Conservation (phyloP, 2,329 filamentous ascomycete genomes). For the Colletotrichum sublineola region DNA sequence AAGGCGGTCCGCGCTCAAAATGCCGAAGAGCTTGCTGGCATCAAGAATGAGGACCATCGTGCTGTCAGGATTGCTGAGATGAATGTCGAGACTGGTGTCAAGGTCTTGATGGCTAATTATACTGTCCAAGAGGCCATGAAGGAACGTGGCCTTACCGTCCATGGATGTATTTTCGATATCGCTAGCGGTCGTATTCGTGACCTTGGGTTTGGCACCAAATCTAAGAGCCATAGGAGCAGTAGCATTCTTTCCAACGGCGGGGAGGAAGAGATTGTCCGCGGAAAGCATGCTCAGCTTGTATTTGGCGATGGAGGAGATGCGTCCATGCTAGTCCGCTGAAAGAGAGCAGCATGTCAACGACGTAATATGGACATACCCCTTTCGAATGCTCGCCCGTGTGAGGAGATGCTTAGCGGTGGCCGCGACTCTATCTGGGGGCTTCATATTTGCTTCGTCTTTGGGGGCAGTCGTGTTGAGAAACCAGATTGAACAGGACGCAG, state of each 20-base stretch:
- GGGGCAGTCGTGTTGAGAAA: neutral
- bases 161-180: conserved; percentile 82
- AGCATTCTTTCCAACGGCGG: conserved; percentile 22
- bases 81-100: conserved; percentile 79
- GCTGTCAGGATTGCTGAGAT: conserved; percentile 77
- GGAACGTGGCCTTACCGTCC: conserved; percentile 79
- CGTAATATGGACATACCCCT: neutral
- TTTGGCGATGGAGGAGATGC: conserved; percentile 57
- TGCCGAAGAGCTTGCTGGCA: conserved; percentile 66
- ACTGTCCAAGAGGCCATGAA: conserved; percentile 77
- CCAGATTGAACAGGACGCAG: neutral
- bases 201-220: conserved; percentile 59
- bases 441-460: neutral
- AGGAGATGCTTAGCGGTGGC: neutral
- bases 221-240: conserved; percentile 29
- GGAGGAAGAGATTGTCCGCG: conserved; percentile 56
- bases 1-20: conserved; percentile 60
- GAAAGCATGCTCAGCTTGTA: conserved; percentile 65
- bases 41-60: conserved; percentile 67
- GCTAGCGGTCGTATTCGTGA: conserved; percentile 62
- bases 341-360: neutral
- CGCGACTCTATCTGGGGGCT: neutral
- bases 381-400: neutral
- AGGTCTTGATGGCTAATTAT: conserved; percentile 76
- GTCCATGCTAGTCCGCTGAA: conserved; percentile 51